Evolutionary conservation across 2,329 filamentous ascomycete species (phyloP).

Genomic region (Neoascochyta sp.): DNA sequence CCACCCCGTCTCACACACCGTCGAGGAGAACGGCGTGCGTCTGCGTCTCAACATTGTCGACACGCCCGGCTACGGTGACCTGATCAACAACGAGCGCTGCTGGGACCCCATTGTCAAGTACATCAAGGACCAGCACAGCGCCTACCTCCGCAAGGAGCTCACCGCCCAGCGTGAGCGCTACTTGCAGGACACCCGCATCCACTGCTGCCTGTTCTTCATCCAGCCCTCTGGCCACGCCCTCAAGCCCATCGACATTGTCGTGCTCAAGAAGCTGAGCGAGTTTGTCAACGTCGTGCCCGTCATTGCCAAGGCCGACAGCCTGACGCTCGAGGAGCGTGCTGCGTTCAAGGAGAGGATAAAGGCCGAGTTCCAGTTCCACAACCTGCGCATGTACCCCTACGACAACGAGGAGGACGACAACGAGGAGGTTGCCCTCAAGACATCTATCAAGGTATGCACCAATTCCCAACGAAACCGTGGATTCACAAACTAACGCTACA

Average conservation of each 20-base stretch:
- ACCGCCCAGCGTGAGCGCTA: conserved; percentile 98
- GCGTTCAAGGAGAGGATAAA: conserved; percentile 98
- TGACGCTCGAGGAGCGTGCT: conserved; percentile 91
- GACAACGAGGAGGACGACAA: conserved; percentile 98
- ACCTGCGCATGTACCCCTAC: conserved; percentile 99
- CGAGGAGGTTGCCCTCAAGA: conserved; percentile 90
- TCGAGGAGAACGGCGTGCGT: conserved; percentile 98
- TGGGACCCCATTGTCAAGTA: conserved; percentile 99
- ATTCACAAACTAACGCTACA: conserved; percentile 36
- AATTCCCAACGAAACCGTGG: neutral
- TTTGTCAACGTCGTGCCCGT: conserved; percentile 99
- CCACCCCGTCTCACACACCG: conserved; percentile 95
- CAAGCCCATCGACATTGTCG: conserved; percentile 99
- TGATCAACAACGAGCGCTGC: conserved; percentile 99
- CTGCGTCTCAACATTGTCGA: conserved; percentile 98
- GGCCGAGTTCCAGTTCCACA: conserved; percentile 99
- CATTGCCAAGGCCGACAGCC: conserved; percentile 95
- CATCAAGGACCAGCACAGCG: conserved; percentile 99
- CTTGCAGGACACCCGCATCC: conserved; percentile 97
- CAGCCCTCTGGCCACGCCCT: conserved; percentile 96
- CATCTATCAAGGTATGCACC: conserved; percentile 81
- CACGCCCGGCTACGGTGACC: conserved; percentile 94
- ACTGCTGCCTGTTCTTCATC: conserved; percentile 99
- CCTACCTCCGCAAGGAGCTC: conserved; percentile 98
- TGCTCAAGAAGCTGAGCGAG: conserved; percentile 98